Conservation (phyloP, 148 eudicot species). For the Rhododendron vialii region DNA sequence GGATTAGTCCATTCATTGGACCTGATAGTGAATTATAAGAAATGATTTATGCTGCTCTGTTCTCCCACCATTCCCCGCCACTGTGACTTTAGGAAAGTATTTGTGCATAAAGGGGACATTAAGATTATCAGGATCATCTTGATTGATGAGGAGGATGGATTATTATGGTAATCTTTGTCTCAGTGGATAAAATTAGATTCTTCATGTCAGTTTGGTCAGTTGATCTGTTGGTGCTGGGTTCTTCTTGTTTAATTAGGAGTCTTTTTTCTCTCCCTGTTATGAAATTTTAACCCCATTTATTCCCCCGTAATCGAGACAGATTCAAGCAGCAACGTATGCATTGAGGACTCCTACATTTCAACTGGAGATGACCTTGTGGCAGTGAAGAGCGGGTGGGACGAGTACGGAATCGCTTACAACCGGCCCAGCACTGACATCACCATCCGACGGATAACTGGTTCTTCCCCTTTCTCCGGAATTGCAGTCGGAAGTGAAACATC, state of each 20-base stretch:
- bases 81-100: background rate
- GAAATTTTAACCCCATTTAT: background rate
- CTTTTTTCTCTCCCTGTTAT: background rate
- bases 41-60: background rate
- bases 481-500: conserved; percentile 93
- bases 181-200: background rate
- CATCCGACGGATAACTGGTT: conserved; percentile 70
- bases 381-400: conserved; percentile 96
- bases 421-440: conserved; percentile 75
- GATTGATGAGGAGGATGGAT: background rate
- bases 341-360: conserved; percentile 90
- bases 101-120: background rate
- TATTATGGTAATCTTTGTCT: background rate
- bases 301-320: background rate
- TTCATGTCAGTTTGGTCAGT: background rate
- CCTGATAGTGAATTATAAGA: background rate
- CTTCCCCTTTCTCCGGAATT: conserved; percentile 84
- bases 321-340: conserved; percentile 89
- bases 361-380: conserved; percentile 92
- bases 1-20: background rate
- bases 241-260: background rate
- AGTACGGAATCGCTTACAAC: conserved; percentile 72
- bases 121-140: background rate
- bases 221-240: background rate
- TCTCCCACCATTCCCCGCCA: background rate